These are phyloP conservation scores for Boletales sp. DNA, from an alignment of 768 basidiomycete species.

Conservation along the genomic window DNA sequence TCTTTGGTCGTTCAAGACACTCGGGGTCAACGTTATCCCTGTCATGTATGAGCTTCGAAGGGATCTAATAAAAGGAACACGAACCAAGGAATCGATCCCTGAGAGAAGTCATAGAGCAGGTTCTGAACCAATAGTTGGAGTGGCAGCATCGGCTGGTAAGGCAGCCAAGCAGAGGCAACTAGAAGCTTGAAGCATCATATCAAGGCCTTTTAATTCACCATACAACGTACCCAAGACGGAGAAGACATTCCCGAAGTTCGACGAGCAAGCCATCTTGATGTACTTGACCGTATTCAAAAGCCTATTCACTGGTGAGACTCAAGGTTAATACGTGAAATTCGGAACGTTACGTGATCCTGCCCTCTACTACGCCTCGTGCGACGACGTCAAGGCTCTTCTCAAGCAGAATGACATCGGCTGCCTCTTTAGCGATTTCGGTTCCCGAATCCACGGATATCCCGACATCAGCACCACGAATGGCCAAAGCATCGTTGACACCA, in stretches of 20 bases:
- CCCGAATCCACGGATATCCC: conserved; percentile 34
- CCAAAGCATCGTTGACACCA: conserved; percentile 31
- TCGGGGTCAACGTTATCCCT: conserved; percentile 39
- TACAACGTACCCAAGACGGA: conserved; percentile 26
- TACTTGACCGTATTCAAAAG: conserved; percentile 36
- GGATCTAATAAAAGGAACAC: not conserved
- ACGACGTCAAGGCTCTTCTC: conserved; percentile 36
- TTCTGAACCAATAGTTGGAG: conserved; percentile 32
- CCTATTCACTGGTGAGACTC: conserved; percentile 18
- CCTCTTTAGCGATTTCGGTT: conserved; percentile 36
- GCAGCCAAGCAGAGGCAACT: conserved; percentile 37
- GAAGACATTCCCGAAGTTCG: conserved; percentile 35
- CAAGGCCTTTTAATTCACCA: not conserved
- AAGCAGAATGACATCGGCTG: conserved; percentile 34
- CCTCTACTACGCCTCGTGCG: conserved; percentile 30
- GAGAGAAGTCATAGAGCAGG: conserved; percentile 35
- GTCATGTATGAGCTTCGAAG: conserved; percentile 3
- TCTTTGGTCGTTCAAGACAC: conserved; percentile 30
- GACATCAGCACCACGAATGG: conserved; percentile 31
- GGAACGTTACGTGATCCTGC: conserved; percentile 30
- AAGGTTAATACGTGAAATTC: not conserved
- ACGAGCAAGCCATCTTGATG: conserved; percentile 37
- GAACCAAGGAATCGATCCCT: conserved; percentile 35
- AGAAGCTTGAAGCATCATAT: not conserved
- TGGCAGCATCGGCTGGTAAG: conserved; percentile 36